A percentile compares a stretch with the other conserved stretches of the same genome.
Evolutionary conservation across 768 basidiomycete species (phyloP).

Genomic region (Lanmaoa pseudosensibilis): DNA sequence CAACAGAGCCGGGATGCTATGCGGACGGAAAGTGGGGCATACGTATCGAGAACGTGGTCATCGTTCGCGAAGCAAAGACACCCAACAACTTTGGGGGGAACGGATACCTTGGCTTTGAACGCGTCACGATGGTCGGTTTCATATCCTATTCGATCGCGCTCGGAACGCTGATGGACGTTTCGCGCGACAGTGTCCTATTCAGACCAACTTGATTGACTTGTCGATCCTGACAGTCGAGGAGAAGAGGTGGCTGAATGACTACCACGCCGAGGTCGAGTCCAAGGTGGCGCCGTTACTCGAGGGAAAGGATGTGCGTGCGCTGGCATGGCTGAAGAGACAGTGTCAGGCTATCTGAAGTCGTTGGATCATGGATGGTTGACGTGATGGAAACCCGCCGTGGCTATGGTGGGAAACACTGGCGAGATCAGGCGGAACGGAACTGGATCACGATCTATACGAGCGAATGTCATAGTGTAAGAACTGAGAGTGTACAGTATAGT

Average conservation of each 20-base stretch:
- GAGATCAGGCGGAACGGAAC: too few relatives aligned
- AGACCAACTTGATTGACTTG: slow-evolving; percentile 75
- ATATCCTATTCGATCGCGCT: not conserved
- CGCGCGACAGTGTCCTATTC: slow-evolving; percentile 69
- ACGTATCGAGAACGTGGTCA: slow-evolving; percentile 86
- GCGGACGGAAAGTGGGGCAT: slow-evolving; percentile 90
- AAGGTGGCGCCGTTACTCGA: slow-evolving; percentile 60
- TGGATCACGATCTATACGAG: too few relatives aligned
- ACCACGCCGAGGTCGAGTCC: slow-evolving; percentile 66
- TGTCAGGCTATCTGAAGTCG: slow-evolving; percentile 15
- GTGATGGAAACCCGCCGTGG: too few relatives aligned
- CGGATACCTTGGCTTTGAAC: slow-evolving; percentile 83
- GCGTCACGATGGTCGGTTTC: slow-evolving; percentile 76
- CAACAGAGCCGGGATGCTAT: slow-evolving; percentile 85
- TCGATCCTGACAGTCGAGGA: slow-evolving; percentile 66
- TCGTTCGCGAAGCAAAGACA: slow-evolving; percentile 71
- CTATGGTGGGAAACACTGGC: too few relatives aligned
- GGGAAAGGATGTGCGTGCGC: slow-evolving; percentile 31
- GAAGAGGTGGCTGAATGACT: slow-evolving; percentile 77
- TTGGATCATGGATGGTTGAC: not conserved
- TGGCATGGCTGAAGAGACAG: slow-evolving; percentile 24
- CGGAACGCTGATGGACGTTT: not conserved
- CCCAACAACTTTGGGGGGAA: slow-evolving; percentile 78
- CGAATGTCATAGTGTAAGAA: too few relatives aligned
- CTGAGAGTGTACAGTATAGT: too few relatives aligned